Conservation (phyloP, 2,329 filamentous ascomycete genomes). For the Colletotrichum spinosum region DNA sequence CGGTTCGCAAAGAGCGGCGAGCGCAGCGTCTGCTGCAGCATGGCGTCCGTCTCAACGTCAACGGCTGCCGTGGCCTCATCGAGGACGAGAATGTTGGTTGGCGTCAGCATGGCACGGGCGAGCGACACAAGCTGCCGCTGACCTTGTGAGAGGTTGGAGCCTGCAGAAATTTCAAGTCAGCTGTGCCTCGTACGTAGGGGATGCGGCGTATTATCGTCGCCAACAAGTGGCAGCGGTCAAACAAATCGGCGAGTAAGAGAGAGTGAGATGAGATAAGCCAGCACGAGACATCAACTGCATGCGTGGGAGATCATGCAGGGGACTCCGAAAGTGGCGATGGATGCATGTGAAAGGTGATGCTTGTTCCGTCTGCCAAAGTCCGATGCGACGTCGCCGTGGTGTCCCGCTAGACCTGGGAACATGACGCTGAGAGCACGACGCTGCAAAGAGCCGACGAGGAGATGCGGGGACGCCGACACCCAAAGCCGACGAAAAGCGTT, state of each 20-base stretch:
- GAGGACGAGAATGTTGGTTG: constrained; percentile 95
- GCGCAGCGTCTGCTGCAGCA: constrained; percentile 73
- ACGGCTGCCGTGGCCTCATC: constrained; percentile 93
- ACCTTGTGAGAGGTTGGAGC: constrained; percentile 94
- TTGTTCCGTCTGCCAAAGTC: neutral
- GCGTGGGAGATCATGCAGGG: constrained; percentile 51
- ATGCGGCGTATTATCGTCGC: constrained; percentile 26
- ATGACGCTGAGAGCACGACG: constrained; percentile 37
- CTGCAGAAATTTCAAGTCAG: constrained; percentile 56
- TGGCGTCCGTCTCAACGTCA: constrained; percentile 75
- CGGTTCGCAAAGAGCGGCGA: constrained; percentile 83
- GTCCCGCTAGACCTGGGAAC: constrained; percentile 12
- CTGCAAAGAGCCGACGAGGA: constrained; percentile 43
- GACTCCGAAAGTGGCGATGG: constrained; percentile 39
- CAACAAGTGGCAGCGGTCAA: neutral
- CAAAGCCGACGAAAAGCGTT: constrained; percentile 44
- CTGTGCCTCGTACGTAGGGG: constrained; percentile 29
- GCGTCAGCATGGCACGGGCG: constrained; percentile 91
- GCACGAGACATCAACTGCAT: constrained; percentile 48
- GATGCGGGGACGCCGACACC: constrained; percentile 41
- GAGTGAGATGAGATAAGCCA: constrained; percentile 37
- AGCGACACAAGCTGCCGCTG: constrained; percentile 95
- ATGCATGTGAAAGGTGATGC: constrained; percentile 32
- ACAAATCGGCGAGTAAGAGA: constrained; percentile 10
- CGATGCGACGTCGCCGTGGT: constrained; percentile 3